Percentiles rank a stretch among this genome's conserved stretches.
These are phyloP conservation scores for Glutinoglossum americanum DNA, from an alignment of 495 filamentous ascomycete species.

Conservation along the genomic window DNA sequence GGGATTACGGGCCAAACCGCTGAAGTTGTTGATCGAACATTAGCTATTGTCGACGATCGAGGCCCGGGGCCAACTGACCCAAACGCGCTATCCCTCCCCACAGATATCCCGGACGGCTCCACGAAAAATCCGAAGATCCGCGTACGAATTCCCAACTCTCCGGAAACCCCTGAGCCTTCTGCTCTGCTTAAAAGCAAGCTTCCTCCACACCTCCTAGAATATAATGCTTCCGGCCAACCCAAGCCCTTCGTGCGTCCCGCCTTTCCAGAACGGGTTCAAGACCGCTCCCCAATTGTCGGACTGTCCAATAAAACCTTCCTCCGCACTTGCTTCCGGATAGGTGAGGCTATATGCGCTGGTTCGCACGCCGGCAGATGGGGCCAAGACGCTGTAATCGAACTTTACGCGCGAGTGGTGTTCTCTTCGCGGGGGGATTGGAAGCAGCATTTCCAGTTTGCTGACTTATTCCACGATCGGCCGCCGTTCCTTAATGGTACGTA, in stretches of 20 bases:
- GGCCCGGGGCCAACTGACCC: neutral
- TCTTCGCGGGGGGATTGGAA: constrained; percentile 25
- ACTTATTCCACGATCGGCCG: constrained; percentile 32
- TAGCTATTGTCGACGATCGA: neutral
- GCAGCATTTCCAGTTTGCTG: constrained; percentile 36
- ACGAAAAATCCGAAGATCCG: neutral
- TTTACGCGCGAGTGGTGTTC: constrained; percentile 33
- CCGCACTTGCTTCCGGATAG: constrained; percentile 39
- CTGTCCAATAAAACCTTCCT: constrained; percentile 24
- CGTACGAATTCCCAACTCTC: neutral
- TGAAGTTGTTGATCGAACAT: neutral
- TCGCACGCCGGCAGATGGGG: constrained; percentile 19
- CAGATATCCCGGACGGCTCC: neutral
- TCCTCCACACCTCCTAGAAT: neutral
- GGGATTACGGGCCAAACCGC: neutral
- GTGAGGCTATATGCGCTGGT: constrained; percentile 27
- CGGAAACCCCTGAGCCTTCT: neutral
- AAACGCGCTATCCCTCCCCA: neutral
- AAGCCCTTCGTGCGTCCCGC: constrained; percentile 24
- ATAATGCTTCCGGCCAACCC: neutral
- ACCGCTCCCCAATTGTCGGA: constrained; percentile 30
- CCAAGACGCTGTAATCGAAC: constrained; percentile 29
- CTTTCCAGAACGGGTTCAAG: constrained; percentile 26
- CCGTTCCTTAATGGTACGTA: constrained; percentile 30
- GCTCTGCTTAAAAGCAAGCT: neutral